Evolutionary conservation across 2,329 filamentous ascomycete species (phyloP), one percentile per base, ranked within the genome.

Genomic region (Leptographium galeiforme): DNA sequence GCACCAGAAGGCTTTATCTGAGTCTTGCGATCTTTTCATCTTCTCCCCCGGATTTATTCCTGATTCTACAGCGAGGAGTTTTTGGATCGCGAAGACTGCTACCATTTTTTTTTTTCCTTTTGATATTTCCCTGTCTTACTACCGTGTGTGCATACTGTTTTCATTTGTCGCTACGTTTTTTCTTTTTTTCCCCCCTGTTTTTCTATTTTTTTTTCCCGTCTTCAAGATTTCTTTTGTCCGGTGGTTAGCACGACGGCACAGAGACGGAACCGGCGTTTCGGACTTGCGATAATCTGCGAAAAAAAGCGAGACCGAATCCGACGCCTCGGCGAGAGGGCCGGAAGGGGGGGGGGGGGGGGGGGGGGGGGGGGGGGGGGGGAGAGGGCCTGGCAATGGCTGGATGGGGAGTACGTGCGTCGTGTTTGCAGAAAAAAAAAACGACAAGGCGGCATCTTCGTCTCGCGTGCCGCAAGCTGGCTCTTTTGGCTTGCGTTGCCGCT

Each of bases 31-130:
- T n/a, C n/a, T n/a, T n/a, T 25, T 25, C 25, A 25, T 25, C 25
- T 25, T 25, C 3, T 25, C 25, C 25, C 25, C 25, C 25, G 43
- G 48, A 41, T 50, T 50, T 41, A 43, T 16, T 40, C 14, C 25
- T 14, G 32, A 18, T 39, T 50, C 32, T 1, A n/a, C 40, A 51
- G 49, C 49, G 49, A 51, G 49, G 49, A 51, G 49, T 51, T 51
- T 36, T n/a, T 36, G 49, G 49, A 44, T 44, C 19, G 30, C 18
- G 7, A 39, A 48, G 34, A 48, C 33, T 48, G 33, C 34, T 14
- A 36, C 25, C 47, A 48, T 39, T 34, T 14, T 45, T 45, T 30
- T 25, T 30, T 48, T 53, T 5, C 16, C 41, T 43, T 19, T 50
- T 44, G n/a, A 12, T 25, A 8, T 44, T 30, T n/a, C 18, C 19